Base-by-base conservation (phyloP, 2,329 filamentous ascomycete genomes). In the Pezizomycotina sp. region DNA sequence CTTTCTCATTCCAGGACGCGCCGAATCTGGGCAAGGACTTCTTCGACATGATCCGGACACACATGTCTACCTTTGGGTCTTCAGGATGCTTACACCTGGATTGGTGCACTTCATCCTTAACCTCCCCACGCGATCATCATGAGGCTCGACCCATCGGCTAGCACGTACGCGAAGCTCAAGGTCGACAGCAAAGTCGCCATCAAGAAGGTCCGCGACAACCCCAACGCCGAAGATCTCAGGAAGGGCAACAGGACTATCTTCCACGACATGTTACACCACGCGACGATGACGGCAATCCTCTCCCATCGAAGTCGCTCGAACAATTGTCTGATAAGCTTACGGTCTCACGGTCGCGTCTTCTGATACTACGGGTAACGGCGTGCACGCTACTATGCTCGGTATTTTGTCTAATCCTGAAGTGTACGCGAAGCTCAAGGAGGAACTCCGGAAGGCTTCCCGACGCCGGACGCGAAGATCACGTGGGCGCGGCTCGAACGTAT, bases 311-410 rank as follows among this genome's bases (percentile, higher is more conserved):
- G 26, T 29, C 26, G 23, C 9, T 36, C 10, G 34, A 36, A 18
- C 26, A 36, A 23, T 22, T 36, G 8, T 36, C 34, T 7, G 34
- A 36, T 29, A 36, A 29, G 34, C 34, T 6, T 36, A 36, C 18
- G 34, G 34, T 18, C 34, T 36, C 14, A 36, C 34, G 5, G 34
- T 36, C n/a, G 34, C 34, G 6, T 36, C 34, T 20, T 36, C 34
- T 4, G 34, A 36, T 36, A 36, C 34, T 22, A 36, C 34, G n/a
- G 34, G 34, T 23, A 36, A 36, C 19, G 34, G 34, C n/a, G 34
- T 36, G 12, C 34, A 36, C 20, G 34, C 34, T 22, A 30, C 34
- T 16, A 22, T 36, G 26, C 34, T 36, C 10, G 34, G 34, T 14
- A 36, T 36, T 16, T 22, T 36, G n/a, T 36, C 34, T 3, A 36